These are phyloP conservation scores for Chaetomium tenue DNA, from an alignment of 495 filamentous ascomycete genomes.

Conservation along the genomic window DNA sequence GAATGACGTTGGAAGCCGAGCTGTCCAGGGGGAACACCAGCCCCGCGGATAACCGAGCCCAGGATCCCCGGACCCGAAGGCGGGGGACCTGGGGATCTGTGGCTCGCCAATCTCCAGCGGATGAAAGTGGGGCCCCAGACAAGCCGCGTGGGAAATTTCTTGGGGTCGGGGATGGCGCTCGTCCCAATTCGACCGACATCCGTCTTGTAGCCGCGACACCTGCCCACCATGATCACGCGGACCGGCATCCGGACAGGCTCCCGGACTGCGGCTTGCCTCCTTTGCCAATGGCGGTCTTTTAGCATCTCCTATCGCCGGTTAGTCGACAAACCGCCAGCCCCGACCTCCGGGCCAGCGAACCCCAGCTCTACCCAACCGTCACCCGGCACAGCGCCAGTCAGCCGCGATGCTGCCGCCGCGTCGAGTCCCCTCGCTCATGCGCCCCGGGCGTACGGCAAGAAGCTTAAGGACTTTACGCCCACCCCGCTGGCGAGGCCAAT, in stretches of 20 bases:
- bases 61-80: slow-evolving; percentile 16
- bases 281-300: slow-evolving; percentile 51
- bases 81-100: slow-evolving; percentile 13
- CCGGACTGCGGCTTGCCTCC: slow-evolving; percentile 36
- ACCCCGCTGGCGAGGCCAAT: slow-evolving; percentile 75
- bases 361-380: slow-evolving; percentile 10
- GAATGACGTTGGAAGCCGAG: slow-evolving; percentile 35
- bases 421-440: slow-evolving; percentile 47
- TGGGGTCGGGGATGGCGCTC: slow-evolving; percentile 17
- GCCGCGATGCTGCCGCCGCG: slow-evolving; percentile 7
- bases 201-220: slow-evolving; percentile 1
- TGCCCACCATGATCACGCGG: slow-evolving; percentile 31
- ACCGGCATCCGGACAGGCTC: slow-evolving; percentile 18
- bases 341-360: slow-evolving; percentile 11
- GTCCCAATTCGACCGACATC: slow-evolving; percentile 13
- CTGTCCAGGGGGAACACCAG: slow-evolving; percentile 17
- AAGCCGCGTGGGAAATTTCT: slow-evolving; percentile 33
- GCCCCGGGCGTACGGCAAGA: slow-evolving; percentile 55
- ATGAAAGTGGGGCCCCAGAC: slow-evolving; percentile 17
- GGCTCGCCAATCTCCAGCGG: slow-evolving; percentile 3
- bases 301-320: slow-evolving; percentile 44
- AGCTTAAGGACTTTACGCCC: slow-evolving; percentile 60
- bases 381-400: slow-evolving; percentile 10
- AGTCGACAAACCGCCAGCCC: slow-evolving; percentile 31
- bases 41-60: slow-evolving; percentile 39